Conservation (phyloP, 257 asterid genomes). For the Capsicum pubescens region DNA sequence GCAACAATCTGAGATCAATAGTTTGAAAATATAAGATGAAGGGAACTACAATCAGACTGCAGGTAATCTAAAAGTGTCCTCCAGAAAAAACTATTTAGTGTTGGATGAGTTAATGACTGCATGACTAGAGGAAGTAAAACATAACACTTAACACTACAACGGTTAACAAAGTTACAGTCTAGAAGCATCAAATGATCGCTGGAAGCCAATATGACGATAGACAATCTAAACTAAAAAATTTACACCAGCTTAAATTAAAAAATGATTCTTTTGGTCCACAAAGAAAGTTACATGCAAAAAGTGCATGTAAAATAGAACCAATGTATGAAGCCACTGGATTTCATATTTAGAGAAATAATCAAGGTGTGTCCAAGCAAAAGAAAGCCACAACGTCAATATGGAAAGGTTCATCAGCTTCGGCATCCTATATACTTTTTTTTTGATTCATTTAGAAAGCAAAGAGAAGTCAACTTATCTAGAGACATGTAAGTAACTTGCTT, state of each 20-base stretch:
- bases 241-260: background rate
- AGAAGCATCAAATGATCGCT: background rate
- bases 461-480: background rate
- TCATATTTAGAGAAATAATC: background rate
- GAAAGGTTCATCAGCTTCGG: conserved; percentile 13
- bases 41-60: background rate
- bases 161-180: background rate
- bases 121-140: background rate
- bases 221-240: background rate
- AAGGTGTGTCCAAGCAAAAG: background rate
- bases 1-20: conserved; percentile 64
- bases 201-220: background rate
- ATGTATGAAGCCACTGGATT: background rate
- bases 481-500: background rate
- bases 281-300: conserved; percentile 2
- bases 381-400: conserved; percentile 14
- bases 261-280: background rate
- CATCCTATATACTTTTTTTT: background rate
- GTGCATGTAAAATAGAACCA: background rate
- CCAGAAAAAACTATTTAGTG: background rate
- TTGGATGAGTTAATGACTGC: background rate
- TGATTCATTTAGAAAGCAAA: background rate
- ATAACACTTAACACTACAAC: background rate
- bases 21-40: background rate
- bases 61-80: background rate